Evolutionary conservation across 2,329 filamentous ascomycete species (phyloP), one percentile per base, ranked within the genome.

Genomic region (Pyricularia pennisetigena): DNA sequence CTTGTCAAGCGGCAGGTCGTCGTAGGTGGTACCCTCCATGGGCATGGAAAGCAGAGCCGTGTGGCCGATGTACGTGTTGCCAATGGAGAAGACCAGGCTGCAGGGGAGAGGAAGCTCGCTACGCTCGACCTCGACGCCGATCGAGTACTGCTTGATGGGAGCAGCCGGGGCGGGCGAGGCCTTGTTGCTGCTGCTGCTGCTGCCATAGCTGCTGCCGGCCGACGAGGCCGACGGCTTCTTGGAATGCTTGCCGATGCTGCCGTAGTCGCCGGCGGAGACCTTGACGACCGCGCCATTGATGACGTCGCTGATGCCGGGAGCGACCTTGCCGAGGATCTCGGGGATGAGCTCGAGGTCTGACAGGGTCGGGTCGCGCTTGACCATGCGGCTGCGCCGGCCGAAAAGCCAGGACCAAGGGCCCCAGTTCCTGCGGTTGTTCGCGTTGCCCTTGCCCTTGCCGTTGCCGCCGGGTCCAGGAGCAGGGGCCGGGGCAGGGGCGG

Each of bases 11-110:
- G 75, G 71, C 24, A 79, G 72, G 63, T 74, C 71, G 28, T 75
- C 72, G 68, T 76, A 71, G n/a, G 73, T 73, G 26, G 70, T 65
- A 7, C 77, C 77, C 12, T 68, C 66, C 49, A 30, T 69, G 4
- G 79, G 79, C 76, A 79, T 78, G 8, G 70, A 71, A 16, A 80
- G 73, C 20, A 81, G 68, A 20, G 74, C 70, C 70, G 77, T 74
- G 28, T 74, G 73, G 14, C 78, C 78, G 35, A 75, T 74, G 32
- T 74, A 69, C 4, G 69, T 23, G 0, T 72, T 72, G 3, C 71
- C 72, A 3, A 78, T 67, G 41, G 74, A 74, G 12, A 80, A 67
- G 20, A 75, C 69, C 54, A 81, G 72, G 12, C 72, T 74, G 68
- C 75, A 78, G 1, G 78, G 79, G 9, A 79, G 72, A 4, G 72